phyloP scores from a whole-genome alignment of 192 early-diverging fungal species.

The Anaeromyces robustus region DNA sequence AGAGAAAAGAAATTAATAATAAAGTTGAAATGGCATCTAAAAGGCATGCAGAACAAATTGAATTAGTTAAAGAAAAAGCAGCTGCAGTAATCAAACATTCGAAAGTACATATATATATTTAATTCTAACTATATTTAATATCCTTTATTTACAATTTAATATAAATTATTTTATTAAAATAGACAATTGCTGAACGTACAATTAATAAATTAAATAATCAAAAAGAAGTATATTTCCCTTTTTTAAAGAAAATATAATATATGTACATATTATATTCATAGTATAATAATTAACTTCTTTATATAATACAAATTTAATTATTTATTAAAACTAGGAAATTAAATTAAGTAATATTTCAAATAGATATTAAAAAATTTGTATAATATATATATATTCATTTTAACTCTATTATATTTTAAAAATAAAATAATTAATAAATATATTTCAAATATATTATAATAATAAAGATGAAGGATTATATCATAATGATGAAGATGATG shows the following conservation, averaged over 20 bases:
- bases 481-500: background rate
- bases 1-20: background rate
- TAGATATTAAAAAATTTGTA: no score
- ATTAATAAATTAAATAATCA: background rate
- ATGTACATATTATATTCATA: no score
- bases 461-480: background rate
- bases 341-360: no score
- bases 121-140: no score
- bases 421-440: no score
- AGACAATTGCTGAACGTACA: background rate
- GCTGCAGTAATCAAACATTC: background rate
- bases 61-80: background rate
- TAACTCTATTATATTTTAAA: no score
- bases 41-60: background rate
- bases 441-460: background rate
- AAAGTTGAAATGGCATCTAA: background rate
- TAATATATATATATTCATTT: no score
- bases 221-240: background rate
- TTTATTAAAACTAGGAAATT: no score
- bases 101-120: background rate
- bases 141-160: no score
- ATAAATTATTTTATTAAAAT: background rate
- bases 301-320: no score
- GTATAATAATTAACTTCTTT: no score
- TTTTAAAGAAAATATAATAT: no score